Evolutionary conservation across 2,329 filamentous ascomycete genomes (phyloP).

Genomic region (Zymoseptoria crescenta): DNA sequence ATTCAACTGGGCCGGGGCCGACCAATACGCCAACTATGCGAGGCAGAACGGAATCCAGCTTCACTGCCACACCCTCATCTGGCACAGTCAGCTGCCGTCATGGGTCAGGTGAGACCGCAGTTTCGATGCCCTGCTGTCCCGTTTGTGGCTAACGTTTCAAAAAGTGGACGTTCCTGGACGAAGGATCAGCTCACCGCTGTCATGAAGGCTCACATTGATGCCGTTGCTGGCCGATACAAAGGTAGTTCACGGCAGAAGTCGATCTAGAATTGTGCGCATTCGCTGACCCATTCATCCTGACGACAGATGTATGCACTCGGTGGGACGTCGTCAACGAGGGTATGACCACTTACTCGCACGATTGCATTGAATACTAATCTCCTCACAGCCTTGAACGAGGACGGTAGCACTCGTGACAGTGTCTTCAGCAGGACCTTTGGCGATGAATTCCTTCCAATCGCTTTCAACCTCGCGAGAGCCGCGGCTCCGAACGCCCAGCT

Average conservation of each 20-base stretch:
- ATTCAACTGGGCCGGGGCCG: conserved; percentile 31
- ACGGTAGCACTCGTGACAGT: conserved; percentile 17
- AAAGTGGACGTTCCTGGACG: neutral
- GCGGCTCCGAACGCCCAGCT: conserved; percentile 20
- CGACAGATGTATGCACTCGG: conserved; percentile 23
- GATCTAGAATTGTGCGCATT: neutral
- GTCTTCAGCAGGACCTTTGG: conserved; percentile 24
- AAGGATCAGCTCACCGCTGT: conserved; percentile 27
- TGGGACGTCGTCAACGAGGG: conserved; percentile 37
- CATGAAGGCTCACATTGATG: conserved; percentile 37
- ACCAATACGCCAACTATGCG: conserved; percentile 31
- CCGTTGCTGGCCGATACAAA: conserved; percentile 33
- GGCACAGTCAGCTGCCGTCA: conserved; percentile 34
- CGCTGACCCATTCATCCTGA: neutral
- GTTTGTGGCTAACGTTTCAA: neutral
- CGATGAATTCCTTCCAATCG: conserved; percentile 21
- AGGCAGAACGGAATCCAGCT: conserved; percentile 31
- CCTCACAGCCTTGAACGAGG: conserved; percentile 5
- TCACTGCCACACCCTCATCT: conserved; percentile 37
- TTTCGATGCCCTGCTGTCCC: neutral
- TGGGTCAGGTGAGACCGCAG: conserved; percentile 25
- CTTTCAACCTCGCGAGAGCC: conserved; percentile 22
- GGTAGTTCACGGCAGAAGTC: conserved; percentile 10
- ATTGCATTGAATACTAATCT: neutral
- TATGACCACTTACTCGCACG: neutral